Evolutionary conservation across 2,329 filamentous ascomycete species (phyloP).

Genomic region (Raffaelea deltoideospora): DNA sequence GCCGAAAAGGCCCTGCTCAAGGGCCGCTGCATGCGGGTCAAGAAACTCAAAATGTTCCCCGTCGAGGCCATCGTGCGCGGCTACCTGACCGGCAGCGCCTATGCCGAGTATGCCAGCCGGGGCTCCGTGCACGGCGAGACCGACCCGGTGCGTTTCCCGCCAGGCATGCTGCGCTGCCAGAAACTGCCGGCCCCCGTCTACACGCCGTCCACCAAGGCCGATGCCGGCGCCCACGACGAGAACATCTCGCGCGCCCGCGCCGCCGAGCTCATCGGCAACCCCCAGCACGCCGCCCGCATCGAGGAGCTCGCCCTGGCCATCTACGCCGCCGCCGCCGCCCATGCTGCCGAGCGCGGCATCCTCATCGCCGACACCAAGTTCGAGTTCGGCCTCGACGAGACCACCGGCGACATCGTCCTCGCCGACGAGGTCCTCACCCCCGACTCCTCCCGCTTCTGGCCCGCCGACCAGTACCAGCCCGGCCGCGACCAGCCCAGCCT

Average conservation of each 20-base stretch:
- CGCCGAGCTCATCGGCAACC: constrained; percentile 45
- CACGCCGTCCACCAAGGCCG: constrained; percentile 77
- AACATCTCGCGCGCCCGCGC: constrained; percentile 65
- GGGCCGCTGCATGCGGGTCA: constrained; percentile 63
- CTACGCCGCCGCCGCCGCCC: constrained; percentile 46
- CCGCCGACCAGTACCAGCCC: constrained; percentile 52
- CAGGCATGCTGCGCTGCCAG: constrained; percentile 55
- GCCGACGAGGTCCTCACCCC: constrained; percentile 80
- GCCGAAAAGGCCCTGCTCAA: constrained; percentile 37
- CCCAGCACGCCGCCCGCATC: constrained; percentile 46
- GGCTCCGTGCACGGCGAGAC: constrained; percentile 68
- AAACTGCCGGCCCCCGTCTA: constrained; percentile 53
- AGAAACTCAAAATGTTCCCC: constrained; percentile 58
- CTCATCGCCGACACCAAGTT: constrained; percentile 53
- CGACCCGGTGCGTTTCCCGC: constrained; percentile 20
- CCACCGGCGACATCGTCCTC: constrained; percentile 52
- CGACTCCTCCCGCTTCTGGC: constrained; percentile 79
- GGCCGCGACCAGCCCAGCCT: constrained; percentile 70
- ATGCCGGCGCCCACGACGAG: constrained; percentile 62
- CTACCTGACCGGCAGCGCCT: constrained; percentile 77
- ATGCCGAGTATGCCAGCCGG: constrained; percentile 55
- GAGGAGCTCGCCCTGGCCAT: constrained; percentile 49
- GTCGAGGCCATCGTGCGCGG: constrained; percentile 79
- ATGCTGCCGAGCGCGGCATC: constrained; percentile 51
- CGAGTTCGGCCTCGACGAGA: constrained; percentile 53